A percentile compares a stretch with the other conserved stretches of the same genome.
These are phyloP conservation scores for Sarocladium strictum DNA, from an alignment of 2,329 filamentous ascomycete species.

Conservation along the genomic window DNA sequence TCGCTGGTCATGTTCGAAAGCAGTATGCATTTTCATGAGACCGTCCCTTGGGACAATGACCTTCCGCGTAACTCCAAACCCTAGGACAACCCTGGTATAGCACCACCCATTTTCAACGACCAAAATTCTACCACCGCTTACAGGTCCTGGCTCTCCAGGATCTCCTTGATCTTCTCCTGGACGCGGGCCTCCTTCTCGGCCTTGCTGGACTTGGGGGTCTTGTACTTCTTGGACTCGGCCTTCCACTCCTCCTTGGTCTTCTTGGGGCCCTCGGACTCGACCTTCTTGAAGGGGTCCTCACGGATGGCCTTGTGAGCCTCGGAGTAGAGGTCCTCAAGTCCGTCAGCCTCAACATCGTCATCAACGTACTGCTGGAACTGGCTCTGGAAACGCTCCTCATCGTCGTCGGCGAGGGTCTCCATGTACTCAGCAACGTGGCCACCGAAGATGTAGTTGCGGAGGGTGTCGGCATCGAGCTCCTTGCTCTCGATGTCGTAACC, in stretches of 20 bases:
- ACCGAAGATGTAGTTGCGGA: conserved; percentile 99
- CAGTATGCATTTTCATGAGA: conserved; percentile 23
- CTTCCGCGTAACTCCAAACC: conserved; percentile 33
- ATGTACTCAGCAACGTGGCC: conserved; percentile 99
- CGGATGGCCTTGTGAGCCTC: conserved; percentile 96
- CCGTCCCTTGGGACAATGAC: conserved; percentile 27
- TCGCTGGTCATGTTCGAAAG: conserved; percentile 7
- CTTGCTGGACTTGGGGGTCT: conserved; percentile 68
- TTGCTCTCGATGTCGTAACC: conserved; percentile 95
- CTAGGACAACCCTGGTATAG: conserved; percentile 15
- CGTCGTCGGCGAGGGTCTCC: conserved; percentile 98
- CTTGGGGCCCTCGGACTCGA: conserved; percentile 66
- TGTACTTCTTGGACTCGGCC: conserved; percentile 89
- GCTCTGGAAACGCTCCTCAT: conserved; percentile 98
- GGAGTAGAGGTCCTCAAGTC: conserved; percentile 91
- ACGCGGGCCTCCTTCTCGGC: conserved; percentile 78
- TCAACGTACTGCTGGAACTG: conserved; percentile 99
- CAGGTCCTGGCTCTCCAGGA: conserved; percentile 46
- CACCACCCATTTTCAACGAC: conserved; percentile 13
- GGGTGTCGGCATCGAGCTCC: conserved; percentile 94
- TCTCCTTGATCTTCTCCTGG: conserved; percentile 84
- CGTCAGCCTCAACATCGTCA: conserved; percentile 92
- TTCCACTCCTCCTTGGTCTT: conserved; percentile 98
- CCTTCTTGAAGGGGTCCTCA: conserved; percentile 97
- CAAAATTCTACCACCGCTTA: conserved; percentile 25